phyloP scores from a whole-genome alignment of 805 yeast genomes.

The Schwanniomyces vanrijiae region DNA sequence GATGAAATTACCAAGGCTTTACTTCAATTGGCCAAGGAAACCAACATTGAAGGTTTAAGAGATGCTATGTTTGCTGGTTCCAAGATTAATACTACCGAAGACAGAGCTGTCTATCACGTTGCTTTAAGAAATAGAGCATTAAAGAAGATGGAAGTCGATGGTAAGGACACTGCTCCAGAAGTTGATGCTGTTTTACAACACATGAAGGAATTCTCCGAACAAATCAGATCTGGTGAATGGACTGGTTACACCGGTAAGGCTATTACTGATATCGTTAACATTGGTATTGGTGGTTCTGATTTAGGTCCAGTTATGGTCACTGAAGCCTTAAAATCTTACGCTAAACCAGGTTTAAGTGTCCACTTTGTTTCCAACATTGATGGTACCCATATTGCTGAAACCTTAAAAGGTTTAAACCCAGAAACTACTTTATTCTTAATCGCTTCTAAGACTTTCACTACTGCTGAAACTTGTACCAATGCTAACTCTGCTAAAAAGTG shows the following conservation, averaged over 20 bases:
- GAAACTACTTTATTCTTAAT: constrained; percentile 91
- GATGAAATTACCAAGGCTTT: constrained; percentile 74
- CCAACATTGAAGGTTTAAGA: constrained; percentile 82
- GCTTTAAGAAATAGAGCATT: constrained; percentile 93
- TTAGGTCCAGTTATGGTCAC: constrained; percentile 99
- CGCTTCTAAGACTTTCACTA: constrained; percentile 98
- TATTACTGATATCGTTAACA: constrained; percentile 92
- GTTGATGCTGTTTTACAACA: constrained; percentile 90
- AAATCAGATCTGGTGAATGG: constrained; percentile 92
- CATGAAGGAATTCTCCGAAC: constrained; percentile 93
- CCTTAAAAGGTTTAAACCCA: constrained; percentile 71
- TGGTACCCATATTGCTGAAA: constrained; percentile 96
- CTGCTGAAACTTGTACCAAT: constrained; percentile 96
- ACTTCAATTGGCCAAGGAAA: constrained; percentile 82
- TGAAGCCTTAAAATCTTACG: constrained; percentile 92
- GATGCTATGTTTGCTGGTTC: constrained; percentile 91
- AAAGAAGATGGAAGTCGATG: constrained; percentile 86
- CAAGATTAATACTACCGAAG: constrained; percentile 93
- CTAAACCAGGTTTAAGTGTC: constrained; percentile 68
- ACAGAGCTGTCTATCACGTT: constrained; percentile 94
- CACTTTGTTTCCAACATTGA: constrained; percentile 98
- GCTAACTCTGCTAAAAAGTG: constrained; percentile 94
- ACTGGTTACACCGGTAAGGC: constrained; percentile 94
- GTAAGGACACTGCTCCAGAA: constrained; percentile 84
- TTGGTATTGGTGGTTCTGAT: constrained; percentile 99